These are phyloP conservation scores for Trametes polyzona DNA, from an alignment of 1,284 basidiomycete species.

Conservation along the genomic window DNA sequence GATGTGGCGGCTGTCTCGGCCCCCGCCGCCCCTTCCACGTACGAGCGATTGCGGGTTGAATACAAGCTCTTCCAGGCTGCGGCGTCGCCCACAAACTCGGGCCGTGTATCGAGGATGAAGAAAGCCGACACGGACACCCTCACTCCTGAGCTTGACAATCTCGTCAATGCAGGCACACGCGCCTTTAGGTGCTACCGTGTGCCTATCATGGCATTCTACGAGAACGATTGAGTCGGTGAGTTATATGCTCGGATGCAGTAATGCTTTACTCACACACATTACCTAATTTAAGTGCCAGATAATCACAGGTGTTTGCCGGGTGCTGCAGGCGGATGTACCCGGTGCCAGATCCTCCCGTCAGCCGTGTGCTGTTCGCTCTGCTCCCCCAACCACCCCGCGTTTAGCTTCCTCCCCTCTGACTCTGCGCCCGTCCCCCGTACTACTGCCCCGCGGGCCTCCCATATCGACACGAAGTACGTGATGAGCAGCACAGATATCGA, in stretches of 20 bases:
- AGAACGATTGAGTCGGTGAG: slow-evolving; percentile 8
- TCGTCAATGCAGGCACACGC: slow-evolving; percentile 9
- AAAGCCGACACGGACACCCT: background rate
- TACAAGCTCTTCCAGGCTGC: no score
- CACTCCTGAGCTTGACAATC: slow-evolving; percentile 3
- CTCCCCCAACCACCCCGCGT: background rate
- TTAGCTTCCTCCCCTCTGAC: background rate
- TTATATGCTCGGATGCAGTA: no score
- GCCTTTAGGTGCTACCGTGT: slow-evolving; percentile 4
- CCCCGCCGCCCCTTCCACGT: no score
- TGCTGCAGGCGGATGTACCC: background rate
- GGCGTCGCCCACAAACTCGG: background rate
- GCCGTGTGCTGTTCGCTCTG: slow-evolving; percentile 15
- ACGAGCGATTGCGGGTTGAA: background rate
- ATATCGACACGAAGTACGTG: background rate
- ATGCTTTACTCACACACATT: background rate
- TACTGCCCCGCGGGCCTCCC: background rate
- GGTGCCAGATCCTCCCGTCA: slow-evolving; percentile 3
- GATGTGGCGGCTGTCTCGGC: no score
- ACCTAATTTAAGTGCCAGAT: background rate
- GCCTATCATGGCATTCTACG: slow-evolving; percentile 11
- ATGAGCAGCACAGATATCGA: background rate
- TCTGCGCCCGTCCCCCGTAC: background rate
- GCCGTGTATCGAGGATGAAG: background rate
- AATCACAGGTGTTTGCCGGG: background rate